A percentile compares a stretch with the other conserved stretches of the same genome.
These are phyloP conservation scores for Tricholoma terreum DNA, from an alignment of 768 basidiomycete species.

Conservation along the genomic window DNA sequence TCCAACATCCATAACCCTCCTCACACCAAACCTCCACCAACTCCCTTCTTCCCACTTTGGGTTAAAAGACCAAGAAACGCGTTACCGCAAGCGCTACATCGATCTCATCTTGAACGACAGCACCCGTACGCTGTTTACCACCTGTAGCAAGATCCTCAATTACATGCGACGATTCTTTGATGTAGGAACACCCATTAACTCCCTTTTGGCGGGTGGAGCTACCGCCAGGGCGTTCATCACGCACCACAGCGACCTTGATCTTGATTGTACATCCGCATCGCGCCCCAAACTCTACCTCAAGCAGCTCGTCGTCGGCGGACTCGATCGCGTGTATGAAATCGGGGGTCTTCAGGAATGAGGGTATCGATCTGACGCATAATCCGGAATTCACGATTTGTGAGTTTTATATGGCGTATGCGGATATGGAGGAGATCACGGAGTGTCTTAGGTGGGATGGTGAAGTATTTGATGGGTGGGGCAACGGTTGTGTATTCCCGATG, in stretches of 20 bases:
- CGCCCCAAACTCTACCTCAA: conserved; percentile 98
- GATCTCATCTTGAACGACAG: too few species aligned
- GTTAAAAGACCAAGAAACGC: too few species aligned
- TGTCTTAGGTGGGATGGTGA: conserved; percentile 83
- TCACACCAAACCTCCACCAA: too few species aligned
- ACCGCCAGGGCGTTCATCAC: conserved; percentile 99
- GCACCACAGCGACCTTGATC: conserved; percentile 96
- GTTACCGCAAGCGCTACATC: conserved; percentile 98
- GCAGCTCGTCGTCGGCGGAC: conserved; percentile 93
- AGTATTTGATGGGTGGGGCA: too few species aligned
- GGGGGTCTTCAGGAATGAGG: too few species aligned
- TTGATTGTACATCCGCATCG: conserved; percentile 97
- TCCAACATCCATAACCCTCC: too few species aligned
- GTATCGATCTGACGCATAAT: too few species aligned
- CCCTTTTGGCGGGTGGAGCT: conserved; percentile 93
- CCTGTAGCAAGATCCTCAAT: too few species aligned
- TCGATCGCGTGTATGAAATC: too few species aligned
- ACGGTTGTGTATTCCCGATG: conserved; percentile 84
- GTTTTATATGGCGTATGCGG: conserved; percentile 99
- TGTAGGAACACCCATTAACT: conserved; percentile 97
- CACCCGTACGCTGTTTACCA: too few species aligned
- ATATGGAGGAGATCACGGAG: conserved; percentile 98
- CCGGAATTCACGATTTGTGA: conserved; percentile 99
- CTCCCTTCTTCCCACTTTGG: too few species aligned
- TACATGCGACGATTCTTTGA: conserved; percentile 92